These are phyloP conservation scores for Phaeomoniella chlamydospora DNA, from an alignment of 2,329 filamentous ascomycete species.

Conservation along the genomic window DNA sequence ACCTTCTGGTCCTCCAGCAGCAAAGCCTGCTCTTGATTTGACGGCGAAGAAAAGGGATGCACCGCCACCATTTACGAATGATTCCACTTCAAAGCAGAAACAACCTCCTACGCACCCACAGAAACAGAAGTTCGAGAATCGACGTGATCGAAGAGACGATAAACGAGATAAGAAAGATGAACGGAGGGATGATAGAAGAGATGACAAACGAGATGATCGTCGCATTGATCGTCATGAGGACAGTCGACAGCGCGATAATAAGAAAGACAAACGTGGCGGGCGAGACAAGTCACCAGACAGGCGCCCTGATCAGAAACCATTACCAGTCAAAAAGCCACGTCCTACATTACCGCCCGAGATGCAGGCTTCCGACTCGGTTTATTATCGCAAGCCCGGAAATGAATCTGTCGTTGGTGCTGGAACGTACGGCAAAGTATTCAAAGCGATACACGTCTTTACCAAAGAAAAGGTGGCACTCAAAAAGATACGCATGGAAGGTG, in stretches of 20 bases:
- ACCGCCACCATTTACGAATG: slow-evolving; percentile 20
- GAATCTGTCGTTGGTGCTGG: slow-evolving; percentile 92
- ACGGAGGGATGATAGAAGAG: slow-evolving; percentile 17
- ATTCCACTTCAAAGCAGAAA: slow-evolving; percentile 18
- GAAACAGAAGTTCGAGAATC: slow-evolving; percentile 23
- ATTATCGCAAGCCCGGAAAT: slow-evolving; percentile 90
- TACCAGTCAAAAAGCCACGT: slow-evolving; percentile 56
- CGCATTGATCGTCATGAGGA: slow-evolving; percentile 18
- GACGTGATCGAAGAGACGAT: slow-evolving; percentile 27
- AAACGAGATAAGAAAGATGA: slow-evolving; percentile 17
- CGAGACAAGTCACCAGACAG: slow-evolving; percentile 15
- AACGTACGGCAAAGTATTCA: slow-evolving; percentile 92
- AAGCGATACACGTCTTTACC: slow-evolving; percentile 84
- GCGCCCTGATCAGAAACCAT: slow-evolving; percentile 40
- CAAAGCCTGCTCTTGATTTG: slow-evolving; percentile 35
- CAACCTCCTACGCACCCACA: slow-evolving; percentile 20
- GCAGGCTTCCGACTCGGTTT: slow-evolving; percentile 71
- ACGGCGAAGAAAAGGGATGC: slow-evolving; percentile 30
- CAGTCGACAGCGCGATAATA: slow-evolving; percentile 18
- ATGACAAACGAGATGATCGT: slow-evolving; percentile 23
- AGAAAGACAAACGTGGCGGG: slow-evolving; percentile 9
- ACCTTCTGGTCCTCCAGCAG: slow-evolving; percentile 40
- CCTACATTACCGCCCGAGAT: slow-evolving; percentile 60
- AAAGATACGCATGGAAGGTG: slow-evolving; percentile 85
- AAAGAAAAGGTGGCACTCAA: slow-evolving; percentile 73